Evolutionary conservation across 192 early-diverging fungal species (phyloP).

Genomic region (Thoreauomyces humboldtii): DNA sequence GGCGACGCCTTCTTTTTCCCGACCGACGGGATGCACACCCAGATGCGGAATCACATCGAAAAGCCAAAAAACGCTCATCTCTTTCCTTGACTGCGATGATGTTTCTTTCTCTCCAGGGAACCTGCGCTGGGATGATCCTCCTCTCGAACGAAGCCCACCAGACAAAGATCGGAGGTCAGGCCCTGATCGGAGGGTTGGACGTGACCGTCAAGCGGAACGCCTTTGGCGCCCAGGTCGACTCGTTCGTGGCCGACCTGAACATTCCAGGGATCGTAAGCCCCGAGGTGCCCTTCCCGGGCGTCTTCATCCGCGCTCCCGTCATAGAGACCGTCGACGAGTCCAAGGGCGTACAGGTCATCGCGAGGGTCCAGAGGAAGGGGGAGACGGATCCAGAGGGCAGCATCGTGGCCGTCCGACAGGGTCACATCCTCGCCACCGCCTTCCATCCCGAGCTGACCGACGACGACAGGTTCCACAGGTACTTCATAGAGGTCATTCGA

Average conservation of each 20-base stretch:
- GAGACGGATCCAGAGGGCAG: slow-evolving; percentile 35
- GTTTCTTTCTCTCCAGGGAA: slow-evolving; percentile 55
- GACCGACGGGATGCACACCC: too few species aligned
- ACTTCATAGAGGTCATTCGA: slow-evolving; percentile 67
- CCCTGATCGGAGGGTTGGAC: slow-evolving; percentile 76
- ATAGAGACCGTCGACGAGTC: slow-evolving; percentile 68
- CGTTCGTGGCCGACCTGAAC: slow-evolving; percentile 74
- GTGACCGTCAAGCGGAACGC: slow-evolving; percentile 89
- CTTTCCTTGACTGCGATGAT: too few species aligned
- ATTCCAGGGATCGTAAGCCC: slow-evolving; percentile 44
- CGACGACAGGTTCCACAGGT: slow-evolving; percentile 85
- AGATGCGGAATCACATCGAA: too few species aligned
- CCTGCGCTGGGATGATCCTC: slow-evolving; percentile 95
- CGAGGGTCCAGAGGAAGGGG: slow-evolving; percentile 43
- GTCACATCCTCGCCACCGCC: slow-evolving; percentile 80
- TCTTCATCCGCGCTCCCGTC: slow-evolving; percentile 96
- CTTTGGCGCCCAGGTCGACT: slow-evolving; percentile 91
- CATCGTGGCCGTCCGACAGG: slow-evolving; percentile 89
- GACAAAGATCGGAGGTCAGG: slow-evolving; percentile 84
- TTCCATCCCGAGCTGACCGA: slow-evolving; percentile 96
- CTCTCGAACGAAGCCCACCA: slow-evolving; percentile 71
- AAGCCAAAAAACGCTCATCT: too few species aligned
- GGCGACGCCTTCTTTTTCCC: too few species aligned
- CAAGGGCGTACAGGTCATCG: slow-evolving; percentile 67
- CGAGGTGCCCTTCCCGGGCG: slow-evolving; percentile 51